Evolutionary conservation across 1,139 yeast species (phyloP), one percentile per base, ranked within the genome.

Genomic region (Zygosaccharomyces pseudobailii): DNA sequence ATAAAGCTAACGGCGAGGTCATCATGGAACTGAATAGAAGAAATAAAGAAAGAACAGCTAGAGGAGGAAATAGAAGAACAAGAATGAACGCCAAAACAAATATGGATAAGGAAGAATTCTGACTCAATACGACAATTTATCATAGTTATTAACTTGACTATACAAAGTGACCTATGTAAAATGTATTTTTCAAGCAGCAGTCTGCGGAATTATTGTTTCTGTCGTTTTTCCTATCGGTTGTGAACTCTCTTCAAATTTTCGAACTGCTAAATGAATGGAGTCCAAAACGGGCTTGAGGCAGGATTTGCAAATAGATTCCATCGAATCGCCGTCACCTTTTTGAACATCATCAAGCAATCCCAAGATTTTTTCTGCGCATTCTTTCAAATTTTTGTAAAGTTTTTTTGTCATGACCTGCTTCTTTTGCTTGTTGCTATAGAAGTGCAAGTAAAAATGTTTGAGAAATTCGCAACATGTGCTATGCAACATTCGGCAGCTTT

Each of bases 1-100:
- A 89, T 57, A 86, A 87, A 58, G 97, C 97, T 13, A 80, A 84
- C 55, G 86, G 96, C 34, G 95, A 87, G 67, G 95, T 97, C 20
- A 84, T 87, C 44, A 78, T 85, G 67, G 88, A 86, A 63, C 81
- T 90, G 57, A 87, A 87, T 65, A 92, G 90, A 63, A 78, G 79
- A 67, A 72, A 64, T 53, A 71, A 65, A 59, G 72, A 68, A 54
- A 68, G 56, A 46, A 62, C 61, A 37, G 63, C 65, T 30, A 64
- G 68, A 49, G 68, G 69, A 17, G 70, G 67, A 44, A 71, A 72
- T 36, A 67, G 66, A 46, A 66, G 70, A 53, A 58, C 59, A n/a
- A 57, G 67, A 51, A 58, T 58, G 64, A 48, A 51, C 42, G 51
- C 62, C 4, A 62, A 49, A 45, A 79, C 73, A 52, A 74, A 74